Evolutionary conservation across 2,329 filamentous ascomycete genomes (phyloP), one percentile per base, ranked within the genome.

Genomic region (Curvularia sp.): DNA sequence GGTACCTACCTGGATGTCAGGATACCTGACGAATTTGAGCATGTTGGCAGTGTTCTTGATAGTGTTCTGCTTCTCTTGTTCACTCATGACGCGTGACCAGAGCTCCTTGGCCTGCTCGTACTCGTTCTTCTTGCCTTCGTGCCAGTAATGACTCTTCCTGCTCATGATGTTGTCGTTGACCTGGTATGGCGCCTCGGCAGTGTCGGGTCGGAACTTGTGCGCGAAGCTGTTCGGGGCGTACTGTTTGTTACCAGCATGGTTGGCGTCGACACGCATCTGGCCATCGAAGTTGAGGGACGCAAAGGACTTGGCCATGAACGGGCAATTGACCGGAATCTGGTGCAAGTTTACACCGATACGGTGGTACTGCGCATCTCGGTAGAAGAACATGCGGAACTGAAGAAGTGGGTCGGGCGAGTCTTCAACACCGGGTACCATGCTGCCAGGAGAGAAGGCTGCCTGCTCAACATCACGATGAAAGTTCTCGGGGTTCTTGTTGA

Each of bases 401-500:
- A 67, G 59, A 12, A 68, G 57, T 25, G 64, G 61, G 6, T 69
- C 65, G 3, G 66, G 64, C 2, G 65, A 69, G 60, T 81, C 78
- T 50, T 82, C 81, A 47, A 84, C 80, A 18, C 83, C 83, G 0
- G 82, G 82, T 0, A 84, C 80, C 75, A 84, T 81, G 65, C 76
- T 80, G 5, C 80, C 79, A 0, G 83, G 82, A 0, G 80, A 83
- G 73, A 84, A 85, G 2, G 66, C 66, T 1, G 64, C 64, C 15
- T 63, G 60, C 43, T 67, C 64, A 21, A 67, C 64, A 6, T 85
- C 82, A 10, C 78, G 74, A 61, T 81, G 78, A 70, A 79, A 84
- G 70, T 83, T 81, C 59, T 83, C 81, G 0, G 82, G 81, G 69
- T 84, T 84, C 69, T 83, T 83, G 71, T 84, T 85, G 7, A 85